These are phyloP conservation scores for Wickerhamiella domercqiae DNA, from an alignment of 805 yeast genomes.

Conservation along the genomic window DNA sequence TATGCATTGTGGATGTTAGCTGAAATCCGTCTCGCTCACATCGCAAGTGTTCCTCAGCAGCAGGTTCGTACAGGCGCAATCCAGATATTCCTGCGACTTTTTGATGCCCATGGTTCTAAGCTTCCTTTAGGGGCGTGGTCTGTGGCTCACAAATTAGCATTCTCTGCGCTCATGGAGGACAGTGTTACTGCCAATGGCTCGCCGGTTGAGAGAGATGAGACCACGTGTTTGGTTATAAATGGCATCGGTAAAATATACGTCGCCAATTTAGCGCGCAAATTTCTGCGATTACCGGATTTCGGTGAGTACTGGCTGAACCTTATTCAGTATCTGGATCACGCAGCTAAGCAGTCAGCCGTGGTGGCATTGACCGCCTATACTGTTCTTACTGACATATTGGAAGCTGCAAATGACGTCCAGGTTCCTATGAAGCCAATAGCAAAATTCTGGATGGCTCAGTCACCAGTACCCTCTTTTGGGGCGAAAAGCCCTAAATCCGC, in stretches of 20 bases:
- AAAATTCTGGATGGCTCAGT: constrained; percentile 29
- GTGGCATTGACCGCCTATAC: constrained; percentile 42
- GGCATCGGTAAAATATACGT: constrained; percentile 53
- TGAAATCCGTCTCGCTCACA: constrained; percentile 42
- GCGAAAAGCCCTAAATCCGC: constrained; percentile 32
- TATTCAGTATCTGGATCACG: constrained; percentile 31
- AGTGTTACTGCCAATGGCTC: background rate
- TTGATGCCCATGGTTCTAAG: constrained; percentile 51
- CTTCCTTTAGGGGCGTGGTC: constrained; percentile 45
- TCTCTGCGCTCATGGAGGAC: constrained; percentile 27
- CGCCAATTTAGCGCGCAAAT: constrained; percentile 29
- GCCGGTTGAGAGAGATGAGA: constrained; percentile 38
- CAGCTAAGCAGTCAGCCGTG: constrained; percentile 34
- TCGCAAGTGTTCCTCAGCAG: constrained; percentile 49
- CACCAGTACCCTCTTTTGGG: constrained; percentile 23
- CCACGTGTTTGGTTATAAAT: constrained; percentile 41
- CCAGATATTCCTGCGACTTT: constrained; percentile 72
- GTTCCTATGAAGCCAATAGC: constrained; percentile 15
- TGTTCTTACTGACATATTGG: constrained; percentile 35
- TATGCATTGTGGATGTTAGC: constrained; percentile 49
- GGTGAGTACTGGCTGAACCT: constrained; percentile 41
- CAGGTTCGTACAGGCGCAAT: constrained; percentile 84
- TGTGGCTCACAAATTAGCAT: constrained; percentile 46
- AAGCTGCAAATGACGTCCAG: constrained; percentile 13
- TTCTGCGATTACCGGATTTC: constrained; percentile 21